Evolutionary conservation across 2,329 filamentous ascomycete species (phyloP).

Genomic region (Penicillium frequentans): DNA sequence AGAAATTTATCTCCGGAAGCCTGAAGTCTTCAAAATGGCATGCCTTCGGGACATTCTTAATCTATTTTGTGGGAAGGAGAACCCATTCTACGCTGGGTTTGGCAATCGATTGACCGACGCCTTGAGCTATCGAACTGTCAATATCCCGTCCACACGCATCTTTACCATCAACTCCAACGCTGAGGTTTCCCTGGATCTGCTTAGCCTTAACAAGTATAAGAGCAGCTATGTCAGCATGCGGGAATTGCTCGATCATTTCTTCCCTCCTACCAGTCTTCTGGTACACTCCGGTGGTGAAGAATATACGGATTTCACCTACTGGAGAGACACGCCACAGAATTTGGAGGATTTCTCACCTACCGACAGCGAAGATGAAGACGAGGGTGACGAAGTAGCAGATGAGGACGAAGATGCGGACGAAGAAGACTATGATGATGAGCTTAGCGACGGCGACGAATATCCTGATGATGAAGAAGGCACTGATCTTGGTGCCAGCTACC

Average conservation of each 20-base stretch:
- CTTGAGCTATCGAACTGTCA: constrained; percentile 91
- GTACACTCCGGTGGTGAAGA: constrained; percentile 89
- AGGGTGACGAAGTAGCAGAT: constrained; percentile 52
- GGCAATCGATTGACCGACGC: constrained; percentile 96
- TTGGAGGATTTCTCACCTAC: constrained; percentile 86
- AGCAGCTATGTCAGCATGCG: constrained; percentile 97
- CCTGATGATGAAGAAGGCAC: constrained; percentile 37
- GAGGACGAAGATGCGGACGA: constrained; percentile 47
- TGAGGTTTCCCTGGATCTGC: constrained; percentile 85
- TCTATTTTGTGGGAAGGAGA: constrained; percentile 73
- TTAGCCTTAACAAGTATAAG: constrained; percentile 91
- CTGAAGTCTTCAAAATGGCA: constrained; percentile 99
- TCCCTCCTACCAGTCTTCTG: constrained; percentile 84
- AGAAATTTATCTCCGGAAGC: constrained; percentile 93
- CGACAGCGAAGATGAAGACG: constrained; percentile 60
- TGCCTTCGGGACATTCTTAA: constrained; percentile 91
- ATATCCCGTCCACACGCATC: constrained; percentile 89
- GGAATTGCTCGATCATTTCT: constrained; percentile 97
- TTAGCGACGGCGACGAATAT: constrained; percentile 54
- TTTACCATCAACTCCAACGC: constrained; percentile 99
- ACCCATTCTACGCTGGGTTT: constrained; percentile 95
- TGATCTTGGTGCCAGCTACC: constrained; percentile 37
- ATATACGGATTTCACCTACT: constrained; percentile 96
- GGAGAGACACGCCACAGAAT: constrained; percentile 81
- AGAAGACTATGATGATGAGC: constrained; percentile 46